phyloP scores from a whole-genome alignment of 495 filamentous ascomycete genomes.

The Annulohypoxylon maeteangense region DNA sequence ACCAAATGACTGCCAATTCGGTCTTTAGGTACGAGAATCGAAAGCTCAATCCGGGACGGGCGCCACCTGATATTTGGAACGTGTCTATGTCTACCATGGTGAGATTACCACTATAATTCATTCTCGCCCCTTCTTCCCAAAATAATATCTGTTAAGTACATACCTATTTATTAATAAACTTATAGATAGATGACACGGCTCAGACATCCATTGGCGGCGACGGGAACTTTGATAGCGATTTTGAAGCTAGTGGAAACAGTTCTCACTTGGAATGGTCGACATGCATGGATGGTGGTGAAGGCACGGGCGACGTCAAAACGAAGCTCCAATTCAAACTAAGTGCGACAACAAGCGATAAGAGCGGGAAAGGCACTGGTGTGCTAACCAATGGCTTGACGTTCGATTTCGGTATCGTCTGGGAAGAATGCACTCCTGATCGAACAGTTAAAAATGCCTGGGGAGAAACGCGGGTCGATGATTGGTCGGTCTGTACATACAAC shows the following conservation, averaged over 20 bases:
- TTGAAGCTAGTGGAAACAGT: constrained; percentile 14
- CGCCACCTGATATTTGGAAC: constrained; percentile 38
- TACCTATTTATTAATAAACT: neutral
- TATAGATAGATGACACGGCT: constrained; percentile 25
- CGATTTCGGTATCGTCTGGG: constrained; percentile 38
- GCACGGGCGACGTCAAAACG: constrained; percentile 37
- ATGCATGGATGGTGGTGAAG: constrained; percentile 40
- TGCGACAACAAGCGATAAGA: constrained; percentile 38
- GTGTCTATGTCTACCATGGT: constrained; percentile 43
- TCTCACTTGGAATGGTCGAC: constrained; percentile 36
- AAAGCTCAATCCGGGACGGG: constrained; percentile 34
- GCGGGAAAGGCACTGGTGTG: constrained; percentile 26
- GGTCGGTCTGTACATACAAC: constrained; percentile 37
- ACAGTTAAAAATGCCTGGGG: constrained; percentile 30
- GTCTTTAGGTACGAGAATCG: constrained; percentile 38
- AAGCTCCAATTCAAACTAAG: constrained; percentile 29
- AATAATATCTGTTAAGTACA: neutral
- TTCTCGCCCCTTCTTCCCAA: neutral
- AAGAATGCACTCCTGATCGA: constrained; percentile 27
- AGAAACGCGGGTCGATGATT: constrained; percentile 34
- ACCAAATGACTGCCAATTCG: constrained; percentile 24
- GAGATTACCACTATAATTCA: neutral
- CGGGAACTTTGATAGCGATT: constrained; percentile 31
- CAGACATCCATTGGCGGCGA: constrained; percentile 28
- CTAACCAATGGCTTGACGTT: constrained; percentile 28